These are phyloP conservation scores for Trichodelitschia bisporula DNA, from an alignment of 495 filamentous ascomycete genomes.

Conservation along the genomic window DNA sequence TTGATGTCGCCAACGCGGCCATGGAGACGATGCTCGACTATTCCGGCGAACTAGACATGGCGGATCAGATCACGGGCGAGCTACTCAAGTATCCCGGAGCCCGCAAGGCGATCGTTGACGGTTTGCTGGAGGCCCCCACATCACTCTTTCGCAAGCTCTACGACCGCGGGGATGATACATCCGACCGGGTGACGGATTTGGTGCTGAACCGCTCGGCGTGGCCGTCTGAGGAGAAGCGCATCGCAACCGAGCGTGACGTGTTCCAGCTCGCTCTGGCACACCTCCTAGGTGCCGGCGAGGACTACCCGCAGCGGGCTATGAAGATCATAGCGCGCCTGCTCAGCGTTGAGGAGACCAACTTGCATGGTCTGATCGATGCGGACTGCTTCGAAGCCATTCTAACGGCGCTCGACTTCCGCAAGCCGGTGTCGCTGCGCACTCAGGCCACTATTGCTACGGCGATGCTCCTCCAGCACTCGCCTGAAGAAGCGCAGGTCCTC, in stretches of 20 bases:
- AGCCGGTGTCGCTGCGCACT: constrained; percentile 36
- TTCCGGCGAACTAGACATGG: constrained; percentile 16
- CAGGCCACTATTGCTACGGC: constrained; percentile 55
- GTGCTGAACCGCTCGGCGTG: constrained; percentile 31
- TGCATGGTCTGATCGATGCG: constrained; percentile 45
- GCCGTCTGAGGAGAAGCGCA: constrained; percentile 24
- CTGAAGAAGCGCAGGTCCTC: constrained; percentile 35
- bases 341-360: constrained; percentile 26
- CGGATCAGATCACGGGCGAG: constrained; percentile 34
- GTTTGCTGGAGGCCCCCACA: constrained; percentile 24
- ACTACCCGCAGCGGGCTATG: constrained; percentile 31
- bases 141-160: constrained; percentile 31
- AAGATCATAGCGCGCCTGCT: constrained; percentile 38
- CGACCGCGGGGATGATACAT: constrained; percentile 31
- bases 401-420: constrained; percentile 49
- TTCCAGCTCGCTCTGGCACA: constrained; percentile 42
- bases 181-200: constrained; percentile 30
- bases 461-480: constrained; percentile 56
- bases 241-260: constrained; percentile 28
- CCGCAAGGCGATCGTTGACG: constrained; percentile 25
- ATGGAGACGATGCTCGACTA: constrained; percentile 27
- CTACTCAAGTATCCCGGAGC: constrained; percentile 30
- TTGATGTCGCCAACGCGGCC: too few species aligned
- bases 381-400: constrained; percentile 63
- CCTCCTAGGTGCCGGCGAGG: constrained; percentile 34